phyloP scores from a whole-genome alignment of 495 filamentous ascomycete species.

The Chaetomium tenue region DNA sequence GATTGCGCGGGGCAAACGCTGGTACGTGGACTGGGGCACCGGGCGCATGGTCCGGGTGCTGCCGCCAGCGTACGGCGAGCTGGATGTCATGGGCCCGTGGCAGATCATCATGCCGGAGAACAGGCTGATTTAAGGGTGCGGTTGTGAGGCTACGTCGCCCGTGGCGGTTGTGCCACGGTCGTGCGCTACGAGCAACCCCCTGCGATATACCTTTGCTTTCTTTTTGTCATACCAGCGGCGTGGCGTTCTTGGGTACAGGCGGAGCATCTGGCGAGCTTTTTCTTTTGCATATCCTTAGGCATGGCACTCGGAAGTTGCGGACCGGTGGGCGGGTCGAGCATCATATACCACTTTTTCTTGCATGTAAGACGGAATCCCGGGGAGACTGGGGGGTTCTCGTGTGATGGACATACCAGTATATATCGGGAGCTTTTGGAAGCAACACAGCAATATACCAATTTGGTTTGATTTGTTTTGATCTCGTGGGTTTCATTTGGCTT shows the following conservation, averaged over 20 bases:
- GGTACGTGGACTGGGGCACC: conserved; percentile 50
- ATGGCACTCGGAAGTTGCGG: conserved; percentile 11
- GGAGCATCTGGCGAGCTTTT: conserved; percentile 17
- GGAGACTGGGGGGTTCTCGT: not conserved
- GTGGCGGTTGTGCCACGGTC: not conserved
- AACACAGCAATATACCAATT: not conserved
- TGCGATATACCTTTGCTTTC: conserved; percentile 9
- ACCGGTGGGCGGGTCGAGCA: conserved; percentile 12
- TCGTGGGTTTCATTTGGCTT: not conserved
- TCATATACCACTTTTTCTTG: conserved; percentile 21
- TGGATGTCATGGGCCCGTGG: conserved; percentile 40
- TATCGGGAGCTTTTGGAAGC: not conserved
- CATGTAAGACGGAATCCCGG: not conserved
- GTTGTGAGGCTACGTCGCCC: not conserved
- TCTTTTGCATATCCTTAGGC: conserved; percentile 20
- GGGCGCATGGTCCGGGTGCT: conserved; percentile 43
- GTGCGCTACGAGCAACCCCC: conserved; percentile 4
- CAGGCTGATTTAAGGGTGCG: conserved; percentile 28
- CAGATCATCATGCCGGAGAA: conserved; percentile 40
- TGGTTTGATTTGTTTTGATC: not conserved
- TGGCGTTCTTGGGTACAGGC: conserved; percentile 16
- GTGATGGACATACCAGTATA: conserved; percentile 10
- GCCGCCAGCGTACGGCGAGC: conserved; percentile 43
- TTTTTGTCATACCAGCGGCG: conserved; percentile 15
- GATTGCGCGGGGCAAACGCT: conserved; percentile 46